These are phyloP conservation scores for Nicotiana benthamiana DNA, from an alignment of 257 asterid genomes.

Conservation along the genomic window DNA sequence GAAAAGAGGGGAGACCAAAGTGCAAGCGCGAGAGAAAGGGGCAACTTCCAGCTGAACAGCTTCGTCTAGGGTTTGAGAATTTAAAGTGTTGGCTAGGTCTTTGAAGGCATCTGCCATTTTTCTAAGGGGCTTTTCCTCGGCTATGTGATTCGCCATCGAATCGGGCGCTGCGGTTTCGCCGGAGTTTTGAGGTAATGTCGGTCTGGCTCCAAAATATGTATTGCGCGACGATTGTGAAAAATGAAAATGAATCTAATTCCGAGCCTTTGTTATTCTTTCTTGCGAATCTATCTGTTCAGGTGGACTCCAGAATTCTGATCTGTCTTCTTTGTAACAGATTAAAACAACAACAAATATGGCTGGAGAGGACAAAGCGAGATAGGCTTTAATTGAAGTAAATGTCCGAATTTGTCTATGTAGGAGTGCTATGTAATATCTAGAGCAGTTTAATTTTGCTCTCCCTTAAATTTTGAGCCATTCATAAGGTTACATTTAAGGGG, in stretches of 20 bases:
- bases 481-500: too few relatives aligned
- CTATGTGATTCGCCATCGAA: slow-evolving; percentile 21
- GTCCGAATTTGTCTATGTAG: too few relatives aligned
- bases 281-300: neutral
- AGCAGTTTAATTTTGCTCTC: too few relatives aligned
- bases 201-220: neutral
- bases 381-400: too few relatives aligned
- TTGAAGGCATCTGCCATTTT: slow-evolving; percentile 75
- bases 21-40: slow-evolving; percentile 67
- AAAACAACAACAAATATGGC: too few relatives aligned
- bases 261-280: neutral
- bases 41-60: slow-evolving; percentile 49
- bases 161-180: neutral
- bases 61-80: slow-evolving; percentile 29
- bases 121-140: slow-evolving; percentile 46
- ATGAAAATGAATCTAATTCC: neutral
- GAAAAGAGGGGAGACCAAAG: slow-evolving; percentile 84
- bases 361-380: too few relatives aligned
- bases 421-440: too few relatives aligned
- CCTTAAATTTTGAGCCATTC: too few relatives aligned
- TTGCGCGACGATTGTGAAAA: neutral
- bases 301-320: neutral
- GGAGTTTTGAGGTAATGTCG: neutral
- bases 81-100: slow-evolving; percentile 38
- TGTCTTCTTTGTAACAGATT: too few relatives aligned